Conservation (phyloP, 2,329 filamentous ascomycete genomes). For the Cladobotryum mycophilum region DNA sequence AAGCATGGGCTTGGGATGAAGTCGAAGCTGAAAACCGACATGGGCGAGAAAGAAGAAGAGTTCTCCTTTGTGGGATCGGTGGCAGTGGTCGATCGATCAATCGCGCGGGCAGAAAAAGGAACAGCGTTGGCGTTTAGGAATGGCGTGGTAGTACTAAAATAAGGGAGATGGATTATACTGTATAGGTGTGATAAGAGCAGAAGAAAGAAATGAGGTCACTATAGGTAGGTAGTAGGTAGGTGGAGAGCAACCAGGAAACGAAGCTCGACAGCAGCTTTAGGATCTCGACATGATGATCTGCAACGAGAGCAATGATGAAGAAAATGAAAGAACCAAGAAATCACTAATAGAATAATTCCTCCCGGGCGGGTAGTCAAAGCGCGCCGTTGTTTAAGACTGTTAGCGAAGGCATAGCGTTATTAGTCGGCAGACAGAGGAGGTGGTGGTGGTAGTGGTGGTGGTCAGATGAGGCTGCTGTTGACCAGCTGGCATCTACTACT, state of each 20-base stretch:
- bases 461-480: conserved; percentile 12
- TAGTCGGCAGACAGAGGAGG: no score
- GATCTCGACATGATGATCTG: no score
- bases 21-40: conserved; percentile 10
- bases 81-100: background rate
- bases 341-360: no score
- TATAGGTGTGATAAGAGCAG: conserved; percentile 1
- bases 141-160: conserved; percentile 6
- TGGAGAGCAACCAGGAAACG: background rate
- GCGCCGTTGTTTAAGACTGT: no score
- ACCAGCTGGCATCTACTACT: conserved; percentile 6
- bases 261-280: background rate
- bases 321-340: no score
- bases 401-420: background rate
- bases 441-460: conserved; percentile 2
- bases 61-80: background rate
- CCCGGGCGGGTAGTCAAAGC: no score
- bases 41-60: conserved; percentile 12
- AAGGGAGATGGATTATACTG: background rate
- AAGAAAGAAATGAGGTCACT: background rate
- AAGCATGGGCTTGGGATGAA: conserved; percentile 20
- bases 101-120: background rate
- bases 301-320: no score
- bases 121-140: conserved; percentile 5
- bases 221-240: background rate